Evolutionary conservation across 2,329 filamentous ascomycete species (phyloP).

Genomic region (Neopestalotiopsis sp.): DNA sequence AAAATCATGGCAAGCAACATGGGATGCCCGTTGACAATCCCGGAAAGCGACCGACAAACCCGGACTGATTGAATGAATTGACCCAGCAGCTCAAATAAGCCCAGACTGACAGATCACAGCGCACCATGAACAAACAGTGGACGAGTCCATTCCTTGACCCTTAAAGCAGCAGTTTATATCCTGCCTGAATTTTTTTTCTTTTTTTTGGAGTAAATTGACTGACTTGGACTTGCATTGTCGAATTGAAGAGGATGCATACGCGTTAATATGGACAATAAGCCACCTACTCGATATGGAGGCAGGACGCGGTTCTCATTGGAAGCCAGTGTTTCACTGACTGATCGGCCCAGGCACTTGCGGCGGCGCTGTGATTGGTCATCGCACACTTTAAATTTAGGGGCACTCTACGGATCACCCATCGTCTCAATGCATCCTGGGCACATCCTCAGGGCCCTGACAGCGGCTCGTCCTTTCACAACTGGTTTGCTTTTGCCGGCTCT

Average conservation of each 20-base stretch:
- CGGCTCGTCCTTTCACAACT: background rate
- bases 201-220: background rate
- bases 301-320: background rate
- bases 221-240: conserved; percentile 7
- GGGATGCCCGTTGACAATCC: background rate
- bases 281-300: conserved; percentile 14
- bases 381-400: conserved; percentile 29
- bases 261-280: conserved; percentile 1
- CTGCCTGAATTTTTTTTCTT: no score
- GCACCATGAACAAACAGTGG: no score
- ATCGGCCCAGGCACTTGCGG: conserved; percentile 20
- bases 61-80: background rate
- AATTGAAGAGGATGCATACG: background rate
- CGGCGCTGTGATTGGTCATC: conserved; percentile 26
- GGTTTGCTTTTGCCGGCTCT: no score
- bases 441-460: conserved; percentile 24
- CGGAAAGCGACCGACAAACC: background rate
- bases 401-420: conserved; percentile 28
- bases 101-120: background rate
- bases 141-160: no score
- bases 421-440: conserved; percentile 24
- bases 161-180: no score
- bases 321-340: conserved; percentile 24
- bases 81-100: background rate
- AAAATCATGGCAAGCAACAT: background rate